Base-by-base conservation (phyloP, 2,329 filamentous ascomycete species). In the Acrodontium crateriforme region DNA sequence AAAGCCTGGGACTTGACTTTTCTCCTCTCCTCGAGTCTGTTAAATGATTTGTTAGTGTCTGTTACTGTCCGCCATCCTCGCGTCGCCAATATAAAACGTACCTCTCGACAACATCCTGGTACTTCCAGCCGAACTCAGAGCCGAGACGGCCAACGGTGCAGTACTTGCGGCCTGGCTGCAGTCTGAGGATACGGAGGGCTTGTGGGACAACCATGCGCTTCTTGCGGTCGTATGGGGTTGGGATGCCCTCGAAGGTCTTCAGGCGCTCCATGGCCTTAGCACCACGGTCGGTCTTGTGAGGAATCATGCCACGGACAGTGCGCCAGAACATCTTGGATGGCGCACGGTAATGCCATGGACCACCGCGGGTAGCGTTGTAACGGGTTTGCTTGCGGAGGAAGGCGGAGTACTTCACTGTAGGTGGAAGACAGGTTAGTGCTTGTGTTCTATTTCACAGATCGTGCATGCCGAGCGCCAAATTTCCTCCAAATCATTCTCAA, bases 291-390 rank as follows among this genome's bases (percentile, higher is more conserved):
- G 89, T 98, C 82, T 98, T 98, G 83, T 98, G 89, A 59, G 89
- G 89, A 51, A 98, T 91, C 89, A 98, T 98, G 64, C 89, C 89
- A 64, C 89, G 87, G 68, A 98, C 83, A 60, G 89, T 84, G 80
- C 94, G 93, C 81, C 94, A 98, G 79, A 98, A 93, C 73, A 98
- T 94, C 67, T 91, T 81, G 55, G 85, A 92, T 44, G 89, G 89
- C 53, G 87, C 84, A 62, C 89, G 89, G 84, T 94, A 95, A 71
- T 98, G 89, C 84, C 95, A 98, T 65, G 89, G 89, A 71, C 87
- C 87, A 78, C 87, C 89, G 61, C 87, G 85, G 55, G 84, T 94
- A 60, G 89, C 85, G 78, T 98, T 98, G 81, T 78, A 98, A 67
- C 89, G 83, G 63, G 89, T 98, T 71, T 91, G 89, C 80, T 98